Conservation (phyloP, 345 rosid genomes). For the Citrus maxima region DNA sequence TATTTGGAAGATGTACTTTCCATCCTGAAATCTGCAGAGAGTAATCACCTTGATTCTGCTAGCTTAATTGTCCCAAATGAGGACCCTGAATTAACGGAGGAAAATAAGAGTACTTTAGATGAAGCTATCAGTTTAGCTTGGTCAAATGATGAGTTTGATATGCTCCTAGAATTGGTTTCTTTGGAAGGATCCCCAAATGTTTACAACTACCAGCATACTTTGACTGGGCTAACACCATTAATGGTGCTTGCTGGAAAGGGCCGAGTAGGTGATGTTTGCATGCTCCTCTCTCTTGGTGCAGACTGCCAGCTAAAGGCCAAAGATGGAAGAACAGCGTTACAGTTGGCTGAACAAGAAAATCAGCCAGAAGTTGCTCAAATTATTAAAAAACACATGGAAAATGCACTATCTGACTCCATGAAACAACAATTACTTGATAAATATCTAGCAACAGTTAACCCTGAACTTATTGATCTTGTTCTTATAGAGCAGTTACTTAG, state of each 20-base stretch:
- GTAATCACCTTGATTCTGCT: slow-evolving; percentile 52
- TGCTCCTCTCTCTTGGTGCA: slow-evolving; percentile 79
- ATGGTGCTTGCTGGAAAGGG: slow-evolving; percentile 94
- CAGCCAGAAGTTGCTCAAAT: slow-evolving; percentile 66
- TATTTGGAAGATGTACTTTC: slow-evolving; percentile 86
- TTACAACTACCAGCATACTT: slow-evolving; percentile 74
- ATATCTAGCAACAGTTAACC: slow-evolving; percentile 58
- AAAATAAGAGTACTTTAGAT: slow-evolving; percentile 65
- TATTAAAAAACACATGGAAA: slow-evolving; percentile 49
- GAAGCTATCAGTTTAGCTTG: slow-evolving; percentile 83
- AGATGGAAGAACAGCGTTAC: slow-evolving; percentile 63
- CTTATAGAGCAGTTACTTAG: slow-evolving; percentile 70
- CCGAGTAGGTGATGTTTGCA: slow-evolving; percentile 70
- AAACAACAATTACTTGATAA: slow-evolving; percentile 60
- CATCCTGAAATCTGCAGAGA: slow-evolving; percentile 52
- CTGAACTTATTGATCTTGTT: slow-evolving; percentile 64
- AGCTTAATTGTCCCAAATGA: slow-evolving; percentile 28
- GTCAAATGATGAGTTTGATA: slow-evolving; percentile 77
- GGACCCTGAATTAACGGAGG: slow-evolving; percentile 49
- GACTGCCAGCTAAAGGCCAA: slow-evolving; percentile 56
- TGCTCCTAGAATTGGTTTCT: slow-evolving; percentile 69
- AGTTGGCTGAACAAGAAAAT: slow-evolving; percentile 62
- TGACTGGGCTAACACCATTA: slow-evolving; percentile 67
- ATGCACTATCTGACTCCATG: slow-evolving; percentile 27
- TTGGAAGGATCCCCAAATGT: slow-evolving; percentile 47